Evolutionary conservation across 2,329 filamentous ascomycete genomes (phyloP), one percentile per base, ranked within the genome.

Genomic region (Didymella sp.): DNA sequence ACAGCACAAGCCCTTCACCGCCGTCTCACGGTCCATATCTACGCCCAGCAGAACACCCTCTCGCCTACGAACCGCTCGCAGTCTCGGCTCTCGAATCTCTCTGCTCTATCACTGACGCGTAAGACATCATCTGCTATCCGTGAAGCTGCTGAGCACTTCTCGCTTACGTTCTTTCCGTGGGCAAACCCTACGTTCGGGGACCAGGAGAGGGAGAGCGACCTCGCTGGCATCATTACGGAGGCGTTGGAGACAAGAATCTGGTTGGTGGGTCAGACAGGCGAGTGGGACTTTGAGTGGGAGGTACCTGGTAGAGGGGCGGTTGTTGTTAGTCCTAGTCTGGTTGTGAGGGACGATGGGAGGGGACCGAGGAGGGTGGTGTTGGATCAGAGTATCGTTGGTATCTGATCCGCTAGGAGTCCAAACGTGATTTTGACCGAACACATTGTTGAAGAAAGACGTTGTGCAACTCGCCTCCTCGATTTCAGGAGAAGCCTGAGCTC

Each of bases 131-230:
- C 68, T 11, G 59, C 63, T n/a, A 66, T 70, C 9, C 67, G 66
- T 31, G 70, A 74, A 64, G 70, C 71, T n/a, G 72, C 73, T 1
- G 70, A 73, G 46, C 68, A 72, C 54, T 75, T 75, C 57, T 62
- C 66, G 4, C 62, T 75, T 5, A 69, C 70, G 0, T 75, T 75
- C 59, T 75, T 75, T 44, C 70, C 72, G 1, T 75, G 73, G 73
- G 69, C 70, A 5, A 69, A 73, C 46, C 73, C 73, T 2, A 41
- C 50, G 2, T 60, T 59, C 11, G 50, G 51, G 11, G 73, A 75
- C 31, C 60, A 65, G 24, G 71, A 72, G 8, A 67, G 65, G 31
- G 73, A 75, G 7, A 64, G 69, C 9, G 63, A 72, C 40, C 63
- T 75, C 1, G 58, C 65, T 5, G 55, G 59, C 6, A 60, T 73